A percentile compares a stretch with the other conserved stretches of the same genome.
Conservation (phyloP, 78 protist species). For the Monosiga brevicollis region DNA sequence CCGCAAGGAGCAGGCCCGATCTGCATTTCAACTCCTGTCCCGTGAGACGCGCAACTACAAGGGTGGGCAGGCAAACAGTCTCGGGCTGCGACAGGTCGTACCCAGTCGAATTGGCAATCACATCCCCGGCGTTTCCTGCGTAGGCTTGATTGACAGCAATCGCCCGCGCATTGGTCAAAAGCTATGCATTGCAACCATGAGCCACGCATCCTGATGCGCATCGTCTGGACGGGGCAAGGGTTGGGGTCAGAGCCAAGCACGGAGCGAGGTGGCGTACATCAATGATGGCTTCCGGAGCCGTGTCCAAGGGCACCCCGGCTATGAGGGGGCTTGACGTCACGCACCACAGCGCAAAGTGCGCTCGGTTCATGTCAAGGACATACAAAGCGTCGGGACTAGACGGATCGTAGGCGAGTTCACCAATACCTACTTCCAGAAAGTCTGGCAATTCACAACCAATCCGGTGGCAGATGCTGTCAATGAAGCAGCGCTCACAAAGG, state of each 20-base stretch:
- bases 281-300: too few species aligned
- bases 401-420: background rate
- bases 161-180: background rate
- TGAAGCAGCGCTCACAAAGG: too few species aligned
- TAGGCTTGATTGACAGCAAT: background rate
- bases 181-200: background rate
- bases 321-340: background rate
- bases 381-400: background rate
- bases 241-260: background rate
- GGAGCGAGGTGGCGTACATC: background rate
- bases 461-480: too few species aligned
- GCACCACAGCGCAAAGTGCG: conserved; percentile 7
- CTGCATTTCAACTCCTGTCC: background rate
- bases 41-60: background rate
- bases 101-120: background rate
- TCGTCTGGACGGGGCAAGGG: background rate
- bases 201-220: background rate
- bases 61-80: background rate
- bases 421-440: background rate
- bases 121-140: background rate
- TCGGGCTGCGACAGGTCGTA: background rate
- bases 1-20: background rate
- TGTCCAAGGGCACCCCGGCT: too few species aligned
- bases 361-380: background rate
- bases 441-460: too few species aligned